Evolutionary conservation across 2,329 filamentous ascomycete species (phyloP).

Genomic region (Nothophoma quercina): DNA sequence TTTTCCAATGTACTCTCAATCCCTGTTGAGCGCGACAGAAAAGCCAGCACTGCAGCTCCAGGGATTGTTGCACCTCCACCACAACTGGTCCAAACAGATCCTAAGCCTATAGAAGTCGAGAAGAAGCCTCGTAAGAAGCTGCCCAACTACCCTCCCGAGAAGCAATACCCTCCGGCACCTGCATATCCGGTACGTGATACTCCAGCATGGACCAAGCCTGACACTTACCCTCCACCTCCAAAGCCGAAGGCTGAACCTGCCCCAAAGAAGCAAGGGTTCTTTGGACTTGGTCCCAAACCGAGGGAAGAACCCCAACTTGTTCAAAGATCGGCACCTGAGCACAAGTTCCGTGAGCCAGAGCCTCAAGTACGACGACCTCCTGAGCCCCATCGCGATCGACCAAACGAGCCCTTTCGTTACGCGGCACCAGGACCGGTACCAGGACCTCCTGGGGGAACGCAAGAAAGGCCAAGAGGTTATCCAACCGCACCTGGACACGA

Average conservation of each 20-base stretch:
- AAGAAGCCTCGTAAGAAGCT: constrained; percentile 20
- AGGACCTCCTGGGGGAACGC: constrained; percentile 37
- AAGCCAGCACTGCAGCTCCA: constrained; percentile 23
- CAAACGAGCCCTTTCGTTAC: constrained; percentile 24
- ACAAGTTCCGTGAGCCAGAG: not conserved
- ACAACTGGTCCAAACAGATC: constrained; percentile 1
- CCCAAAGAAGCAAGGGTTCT: constrained; percentile 13
- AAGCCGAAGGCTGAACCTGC: constrained; percentile 7
- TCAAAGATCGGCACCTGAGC: not conserved
- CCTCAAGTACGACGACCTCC: not conserved
- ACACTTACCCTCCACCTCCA: constrained; percentile 25
- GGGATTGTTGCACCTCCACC: constrained; percentile 24
- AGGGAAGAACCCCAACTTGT: not conserved
- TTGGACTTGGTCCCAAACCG: not conserved
- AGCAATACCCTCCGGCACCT: constrained; percentile 35
- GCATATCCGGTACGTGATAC: constrained; percentile 34
- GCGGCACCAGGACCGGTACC: constrained; percentile 30
- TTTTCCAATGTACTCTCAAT: not conserved
- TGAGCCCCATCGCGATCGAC: not conserved
- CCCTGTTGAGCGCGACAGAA: constrained; percentile 11
- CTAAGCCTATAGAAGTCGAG: constrained; percentile 2
- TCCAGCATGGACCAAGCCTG: constrained; percentile 32
- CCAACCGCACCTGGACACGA: constrained; percentile 18
- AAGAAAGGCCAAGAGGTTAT: constrained; percentile 37
- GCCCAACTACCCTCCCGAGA: constrained; percentile 21